Evolutionary conservation across 345 rosid species (phyloP), one percentile per base, ranked within the genome.

Genomic region (Salix purpurea): DNA sequence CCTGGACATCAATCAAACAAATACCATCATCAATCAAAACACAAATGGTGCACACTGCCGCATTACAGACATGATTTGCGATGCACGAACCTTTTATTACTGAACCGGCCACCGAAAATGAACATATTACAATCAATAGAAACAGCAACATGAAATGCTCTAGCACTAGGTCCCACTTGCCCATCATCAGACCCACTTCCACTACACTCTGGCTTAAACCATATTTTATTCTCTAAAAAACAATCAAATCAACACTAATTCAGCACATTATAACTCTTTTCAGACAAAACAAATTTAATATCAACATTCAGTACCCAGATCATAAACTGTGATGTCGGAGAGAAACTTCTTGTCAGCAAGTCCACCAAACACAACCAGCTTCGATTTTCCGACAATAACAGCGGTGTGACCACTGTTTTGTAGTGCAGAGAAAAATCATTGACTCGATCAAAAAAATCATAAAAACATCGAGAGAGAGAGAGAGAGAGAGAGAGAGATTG

Each of bases 61-160:
- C 50, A 2, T 14, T 46, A 14, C 50, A 46, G 44, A 40, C 52
- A 21, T 44, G 10, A 36, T 67, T 18, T 42, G 40, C 71, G 46
- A 2, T 16, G 56, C 46, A 77, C 62, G 42, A 72, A 96, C 99
- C 99, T 90, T 87, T 82, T 88, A 83, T 83, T 71, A 84, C 92
- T 87, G 84, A 80, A 86, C 40, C 97, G 90, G n/a, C 99, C 99
- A 73, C 99, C 99, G 84, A 96, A 93, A 84, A 96, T 84, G 85
- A 96, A 93, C 96, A 96, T 93, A 78, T 92, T 87, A 61, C 98
- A 92, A 83, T 96, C 99, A 80, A 96, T 93, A 65, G 93, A 83
- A 80, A 92, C 89, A 66, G 98, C 92, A 85, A 92, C 88, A 84
- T 96, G 99, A 88, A 96, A 96, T 12, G 99, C 98, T 67, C 98